phyloP scores from a whole-genome alignment of 2,329 filamentous ascomycete species.

The Acephala macrosclerotiorum region DNA sequence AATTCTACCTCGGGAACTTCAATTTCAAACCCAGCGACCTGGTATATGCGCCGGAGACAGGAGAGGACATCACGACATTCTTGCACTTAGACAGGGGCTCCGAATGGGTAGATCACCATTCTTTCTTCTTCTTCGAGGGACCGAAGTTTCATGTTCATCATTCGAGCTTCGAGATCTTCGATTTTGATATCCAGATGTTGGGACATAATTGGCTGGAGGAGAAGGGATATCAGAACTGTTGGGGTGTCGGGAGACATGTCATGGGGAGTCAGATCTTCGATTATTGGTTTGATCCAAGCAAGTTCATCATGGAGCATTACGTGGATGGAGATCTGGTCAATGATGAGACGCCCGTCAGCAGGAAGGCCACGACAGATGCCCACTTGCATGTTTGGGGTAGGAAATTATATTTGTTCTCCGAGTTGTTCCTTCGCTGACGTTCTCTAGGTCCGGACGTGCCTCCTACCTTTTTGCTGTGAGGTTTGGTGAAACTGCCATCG shows the following conservation, averaged over 20 bases:
- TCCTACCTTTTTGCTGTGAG: slow-evolving; percentile 31
- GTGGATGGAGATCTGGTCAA: slow-evolving; percentile 74
- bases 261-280: slow-evolving; percentile 77
- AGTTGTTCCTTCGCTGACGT: slow-evolving; percentile 19
- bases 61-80: slow-evolving; percentile 55
- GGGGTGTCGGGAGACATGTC: slow-evolving; percentile 76
- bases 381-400: slow-evolving; percentile 40
- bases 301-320: slow-evolving; percentile 74
- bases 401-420: slow-evolving; percentile 30
- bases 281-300: slow-evolving; percentile 67
- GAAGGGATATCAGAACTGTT: slow-evolving; percentile 69
- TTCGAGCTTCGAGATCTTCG: slow-evolving; percentile 73
- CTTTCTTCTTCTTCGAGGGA: slow-evolving; percentile 55
- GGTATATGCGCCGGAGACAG: slow-evolving; percentile 31
- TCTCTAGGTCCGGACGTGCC: slow-evolving; percentile 34
- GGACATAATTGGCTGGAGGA: slow-evolving; percentile 73
- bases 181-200: slow-evolving; percentile 74
- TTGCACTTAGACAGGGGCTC: slow-evolving; percentile 60
- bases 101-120: slow-evolving; percentile 61
- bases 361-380: slow-evolving; percentile 26
- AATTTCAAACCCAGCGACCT: slow-evolving; percentile 58
- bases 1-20: slow-evolving; percentile 59
- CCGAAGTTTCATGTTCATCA: slow-evolving; percentile 58
- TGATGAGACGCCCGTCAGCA: slow-evolving; percentile 35
- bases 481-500: no score